Evolutionary conservation across 192 early-diverging fungal genomes (phyloP).

Genomic region (Podila epigama): DNA sequence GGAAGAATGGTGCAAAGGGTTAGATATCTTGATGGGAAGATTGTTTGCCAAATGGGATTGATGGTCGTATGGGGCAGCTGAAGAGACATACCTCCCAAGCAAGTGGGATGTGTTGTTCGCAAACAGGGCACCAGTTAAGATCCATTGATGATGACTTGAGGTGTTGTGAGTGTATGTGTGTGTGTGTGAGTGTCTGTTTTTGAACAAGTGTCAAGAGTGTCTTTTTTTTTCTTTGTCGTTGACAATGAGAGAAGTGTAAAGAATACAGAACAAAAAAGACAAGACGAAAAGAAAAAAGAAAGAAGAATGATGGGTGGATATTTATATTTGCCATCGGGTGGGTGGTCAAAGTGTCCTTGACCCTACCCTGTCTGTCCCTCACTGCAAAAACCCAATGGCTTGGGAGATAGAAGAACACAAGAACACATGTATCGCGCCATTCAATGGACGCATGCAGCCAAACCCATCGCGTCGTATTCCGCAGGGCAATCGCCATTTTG

Average conservation of each 20-base stretch:
- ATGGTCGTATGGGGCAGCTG: no score
- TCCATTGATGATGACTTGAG: slow-evolving; percentile 18
- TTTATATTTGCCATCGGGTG: slow-evolving; percentile 24
- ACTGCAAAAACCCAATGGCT: no score
- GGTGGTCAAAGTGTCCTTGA: no score
- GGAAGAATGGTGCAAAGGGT: background rate
- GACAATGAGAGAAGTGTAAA: slow-evolving; percentile 22
- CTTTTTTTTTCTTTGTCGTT: background rate
- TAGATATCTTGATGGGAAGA: background rate
- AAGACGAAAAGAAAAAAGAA: slow-evolving; percentile 3
- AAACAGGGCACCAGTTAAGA: slow-evolving; percentile 53
- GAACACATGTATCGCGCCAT: no score
- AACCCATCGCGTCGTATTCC: no score
- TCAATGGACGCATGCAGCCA: no score
- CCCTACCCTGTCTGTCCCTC: no score
- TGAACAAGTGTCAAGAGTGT: background rate
- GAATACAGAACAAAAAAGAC: slow-evolving; percentile 12
- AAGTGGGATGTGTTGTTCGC: slow-evolving; percentile 50
- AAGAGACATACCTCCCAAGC: slow-evolving; percentile 44
- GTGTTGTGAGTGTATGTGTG: background rate
- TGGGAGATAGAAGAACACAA: no score
- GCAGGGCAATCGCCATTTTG: no score
- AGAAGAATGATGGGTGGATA: slow-evolving; percentile 11
- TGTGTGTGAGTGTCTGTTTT: background rate
- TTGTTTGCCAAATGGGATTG: background rate